phyloP scores from a whole-genome alignment of 179 eudicot genomes.

The Heliamphora pulchella region DNA sequence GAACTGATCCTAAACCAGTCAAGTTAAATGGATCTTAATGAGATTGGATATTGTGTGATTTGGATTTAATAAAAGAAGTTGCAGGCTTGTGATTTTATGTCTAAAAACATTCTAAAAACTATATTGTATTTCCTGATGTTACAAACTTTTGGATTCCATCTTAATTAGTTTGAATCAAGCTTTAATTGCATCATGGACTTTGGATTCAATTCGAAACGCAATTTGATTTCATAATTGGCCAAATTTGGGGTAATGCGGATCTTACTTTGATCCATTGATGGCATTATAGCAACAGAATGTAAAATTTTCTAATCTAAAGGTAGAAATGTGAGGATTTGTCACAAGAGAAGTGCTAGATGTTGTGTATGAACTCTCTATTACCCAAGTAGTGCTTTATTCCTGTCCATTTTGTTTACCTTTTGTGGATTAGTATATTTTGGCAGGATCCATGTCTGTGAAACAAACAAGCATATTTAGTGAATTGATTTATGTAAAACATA shows the following conservation, averaged over 20 bases:
- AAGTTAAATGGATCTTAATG: no score
- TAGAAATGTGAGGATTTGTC: constrained; percentile 7
- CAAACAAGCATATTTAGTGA: not conserved
- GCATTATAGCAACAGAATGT: not conserved
- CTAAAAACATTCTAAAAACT: not conserved
- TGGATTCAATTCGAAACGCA: not conserved
- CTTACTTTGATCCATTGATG: not conserved
- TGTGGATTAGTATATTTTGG: not conserved
- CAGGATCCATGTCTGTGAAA: not conserved
- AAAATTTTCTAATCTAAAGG: not conserved
- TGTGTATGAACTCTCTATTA: not conserved
- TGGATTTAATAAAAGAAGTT: no score
- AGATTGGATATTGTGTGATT: no score
- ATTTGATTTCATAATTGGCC: not conserved
- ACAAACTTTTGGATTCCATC: not conserved
- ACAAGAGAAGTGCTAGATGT: not conserved
- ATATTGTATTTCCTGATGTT: not conserved
- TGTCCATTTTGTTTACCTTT: not conserved
- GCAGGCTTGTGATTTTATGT: no score
- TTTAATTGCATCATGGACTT: not conserved
- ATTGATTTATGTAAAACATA: not conserved
- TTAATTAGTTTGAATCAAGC: not conserved
- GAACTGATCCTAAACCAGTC: no score
- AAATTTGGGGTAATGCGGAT: not conserved
- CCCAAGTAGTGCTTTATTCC: not conserved